A percentile compares a stretch with the other conserved stretches of the same genome.
phyloP scores from a whole-genome alignment of 768 basidiomycete genomes.

The Russula olivacea region DNA sequence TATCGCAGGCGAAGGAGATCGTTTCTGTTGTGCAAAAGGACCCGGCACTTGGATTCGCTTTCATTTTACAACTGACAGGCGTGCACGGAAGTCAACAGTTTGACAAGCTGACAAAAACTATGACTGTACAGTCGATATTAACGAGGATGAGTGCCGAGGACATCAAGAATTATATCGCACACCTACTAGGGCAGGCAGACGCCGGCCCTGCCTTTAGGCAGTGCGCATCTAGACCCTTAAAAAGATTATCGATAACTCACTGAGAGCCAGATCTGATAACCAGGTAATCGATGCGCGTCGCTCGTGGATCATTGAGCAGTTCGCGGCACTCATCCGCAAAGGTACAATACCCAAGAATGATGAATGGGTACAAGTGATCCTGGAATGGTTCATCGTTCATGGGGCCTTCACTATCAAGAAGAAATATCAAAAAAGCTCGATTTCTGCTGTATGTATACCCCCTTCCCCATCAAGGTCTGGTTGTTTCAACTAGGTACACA shows the following conservation, averaged over 20 bases:
- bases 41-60: constrained; percentile 74
- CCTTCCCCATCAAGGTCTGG: background rate
- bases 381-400: constrained; percentile 79
- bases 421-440: constrained; percentile 58
- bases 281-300: constrained; percentile 51
- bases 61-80: constrained; percentile 81
- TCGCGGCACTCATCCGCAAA: constrained; percentile 71
- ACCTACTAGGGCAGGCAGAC: constrained; percentile 61
- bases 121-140: constrained; percentile 83
- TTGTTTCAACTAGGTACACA: constrained; percentile 30
- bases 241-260: background rate
- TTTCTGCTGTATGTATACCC: constrained; percentile 48
- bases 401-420: constrained; percentile 77
- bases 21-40: constrained; percentile 68
- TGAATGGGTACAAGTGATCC: constrained; percentile 62
- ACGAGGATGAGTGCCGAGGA: constrained; percentile 66
- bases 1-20: constrained; percentile 60
- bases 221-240: constrained; percentile 33
- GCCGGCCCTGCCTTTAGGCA: constrained; percentile 37
- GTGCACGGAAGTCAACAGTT: constrained; percentile 82
- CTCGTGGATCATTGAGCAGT: constrained; percentile 83
- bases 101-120: constrained; percentile 87
- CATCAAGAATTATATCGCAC: constrained; percentile 68
- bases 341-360: constrained; percentile 75
- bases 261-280: constrained; percentile 38